Conservation (phyloP, 2,329 filamentous ascomycete genomes). For the Penicillium polonicum region DNA sequence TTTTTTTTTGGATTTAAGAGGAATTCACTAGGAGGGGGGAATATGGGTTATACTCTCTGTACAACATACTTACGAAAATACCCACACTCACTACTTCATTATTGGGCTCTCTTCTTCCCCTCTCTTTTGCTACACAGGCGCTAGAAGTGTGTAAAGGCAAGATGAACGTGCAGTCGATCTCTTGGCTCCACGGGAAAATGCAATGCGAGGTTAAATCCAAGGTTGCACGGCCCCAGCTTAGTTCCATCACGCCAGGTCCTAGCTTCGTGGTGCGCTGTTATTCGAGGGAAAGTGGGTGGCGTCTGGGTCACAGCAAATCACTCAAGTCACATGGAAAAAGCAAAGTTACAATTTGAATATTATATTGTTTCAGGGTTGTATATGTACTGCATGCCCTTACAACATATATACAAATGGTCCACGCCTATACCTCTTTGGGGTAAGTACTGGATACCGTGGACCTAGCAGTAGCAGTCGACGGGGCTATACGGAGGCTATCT, state of each 20-base stretch:
- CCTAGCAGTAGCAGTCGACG: not conserved
- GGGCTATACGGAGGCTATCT: conserved; percentile 1
- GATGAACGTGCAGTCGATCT: conserved; percentile 33
- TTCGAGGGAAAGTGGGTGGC: conserved; percentile 9
- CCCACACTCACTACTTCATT: not conserved
- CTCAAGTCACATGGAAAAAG: conserved; percentile 3
- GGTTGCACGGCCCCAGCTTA: conserved; percentile 22
- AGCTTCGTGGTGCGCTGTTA: conserved; percentile 20
- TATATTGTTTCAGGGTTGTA: not conserved
- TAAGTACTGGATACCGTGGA: not conserved
- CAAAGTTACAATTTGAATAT: not conserved
- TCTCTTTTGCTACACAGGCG: conserved; percentile 2
- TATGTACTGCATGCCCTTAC: not conserved
- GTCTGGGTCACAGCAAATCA: conserved; percentile 6
- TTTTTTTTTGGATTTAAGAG: not conserved
- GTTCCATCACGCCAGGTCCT: conserved; percentile 15
- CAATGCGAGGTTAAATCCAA: conserved; percentile 31
- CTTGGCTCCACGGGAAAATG: conserved; percentile 25
- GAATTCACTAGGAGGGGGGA: not conserved
- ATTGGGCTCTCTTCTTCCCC: not conserved
- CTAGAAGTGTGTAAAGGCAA: conserved; percentile 13
- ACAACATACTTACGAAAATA: not conserved
- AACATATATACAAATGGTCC: not conserved
- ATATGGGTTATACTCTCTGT: not conserved
- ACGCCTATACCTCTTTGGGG: not conserved